A percentile compares a stretch with the other conserved stretches of the same genome.
Conservation (phyloP, 306 rosid genomes). For the Psophocarpus tetragonolobus region DNA sequence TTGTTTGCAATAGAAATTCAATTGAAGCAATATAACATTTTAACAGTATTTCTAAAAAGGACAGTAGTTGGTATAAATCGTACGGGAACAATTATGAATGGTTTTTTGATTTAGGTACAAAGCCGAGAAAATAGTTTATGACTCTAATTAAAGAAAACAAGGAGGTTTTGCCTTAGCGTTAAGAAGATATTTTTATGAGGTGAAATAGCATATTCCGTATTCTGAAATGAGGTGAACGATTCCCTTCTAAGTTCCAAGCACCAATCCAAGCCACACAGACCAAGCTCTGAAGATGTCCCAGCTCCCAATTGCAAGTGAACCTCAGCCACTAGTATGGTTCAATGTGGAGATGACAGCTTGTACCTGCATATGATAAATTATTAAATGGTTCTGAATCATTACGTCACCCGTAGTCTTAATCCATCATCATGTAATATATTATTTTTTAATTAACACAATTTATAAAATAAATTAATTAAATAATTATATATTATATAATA, state of each 20-base stretch:
- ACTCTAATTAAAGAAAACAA: not conserved
- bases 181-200: not conserved
- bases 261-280: not conserved
- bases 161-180: not conserved
- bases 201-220: not conserved
- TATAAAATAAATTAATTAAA: too few relatives aligned
- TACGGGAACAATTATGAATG: not conserved
- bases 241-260: not conserved
- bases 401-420: too few relatives aligned
- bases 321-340: constrained; percentile 24
- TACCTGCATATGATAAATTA: too few relatives aligned
- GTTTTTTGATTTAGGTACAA: not conserved
- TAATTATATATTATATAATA: too few relatives aligned
- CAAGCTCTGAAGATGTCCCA: constrained; percentile 22
- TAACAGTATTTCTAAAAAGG: not conserved
- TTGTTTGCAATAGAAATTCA: not conserved
- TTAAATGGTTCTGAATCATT: too few relatives aligned
- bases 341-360: constrained; percentile 28
- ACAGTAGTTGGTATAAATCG: not conserved
- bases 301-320: constrained; percentile 43
- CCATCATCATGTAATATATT: too few relatives aligned
- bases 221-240: not conserved
- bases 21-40: not conserved
- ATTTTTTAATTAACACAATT: too few relatives aligned
- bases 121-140: not conserved